Base-by-base conservation (phyloP, 148 eudicot genomes). In the Camellia sinensis region DNA sequence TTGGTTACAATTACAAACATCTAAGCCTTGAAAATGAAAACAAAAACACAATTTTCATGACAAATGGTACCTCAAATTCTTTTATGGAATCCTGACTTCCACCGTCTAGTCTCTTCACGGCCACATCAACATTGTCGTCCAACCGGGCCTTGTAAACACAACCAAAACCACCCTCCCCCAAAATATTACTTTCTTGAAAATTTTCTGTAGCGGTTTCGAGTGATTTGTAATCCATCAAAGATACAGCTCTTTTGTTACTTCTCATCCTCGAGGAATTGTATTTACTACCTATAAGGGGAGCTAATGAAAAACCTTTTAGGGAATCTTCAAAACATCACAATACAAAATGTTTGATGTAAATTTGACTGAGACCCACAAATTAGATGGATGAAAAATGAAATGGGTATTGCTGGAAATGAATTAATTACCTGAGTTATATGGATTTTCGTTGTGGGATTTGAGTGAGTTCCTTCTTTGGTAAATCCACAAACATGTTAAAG, bases 81-180 rank as follows among this genome's bases (percentile, higher is more conserved):
- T 63, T 75, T 54, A 85, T 77, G 22, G 87, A 87, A 61, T 88
- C 89, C 60, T 84, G 88, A 78, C 84, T 82, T 60, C 82, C 87
- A 44, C 85, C 87, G 14, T 89, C 81, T n/a, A 91, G 71, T 82
- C 82, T 89, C 82, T 91, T 91, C 41, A 91, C 94, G 29, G 94
- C 94, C 6, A 83, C 86, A 75, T 78, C 61, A 57, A 72, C 78
- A 67, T 84, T 78, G 68, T 82, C 83, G 67, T 84, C 91, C 71
- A 91, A 85, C 64, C 71, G 78, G 53, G 89, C 94, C 83, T 85
- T 86, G 82, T 91, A 91, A 12, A 91, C 94, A 57, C 89, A 73
- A 45, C 94, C 94, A 45, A 91, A 91, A 73, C 92, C 92, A 48
- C 94, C 92, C 54, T 73, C 87, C 41, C 94, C 92, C 66, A 91